phyloP scores from a whole-genome alignment of 2,329 filamentous ascomycete species.

The Colletotrichum lini region DNA sequence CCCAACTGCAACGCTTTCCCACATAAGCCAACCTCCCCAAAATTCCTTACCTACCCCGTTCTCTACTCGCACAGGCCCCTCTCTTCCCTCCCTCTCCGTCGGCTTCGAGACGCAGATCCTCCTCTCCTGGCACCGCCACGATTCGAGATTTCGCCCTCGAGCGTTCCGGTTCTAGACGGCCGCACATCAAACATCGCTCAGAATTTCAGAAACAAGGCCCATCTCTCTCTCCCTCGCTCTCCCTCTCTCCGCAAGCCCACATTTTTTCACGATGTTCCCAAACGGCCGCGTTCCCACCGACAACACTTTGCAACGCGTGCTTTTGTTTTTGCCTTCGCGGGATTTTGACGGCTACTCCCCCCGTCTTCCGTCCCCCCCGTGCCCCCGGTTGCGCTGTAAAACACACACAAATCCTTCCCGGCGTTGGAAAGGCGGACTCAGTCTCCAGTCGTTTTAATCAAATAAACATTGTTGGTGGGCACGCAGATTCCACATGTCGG shows the following conservation, averaged over 20 bases:
- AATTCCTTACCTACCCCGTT: slow-evolving; percentile 6
- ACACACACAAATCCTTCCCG: not conserved
- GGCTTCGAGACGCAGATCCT: slow-evolving; percentile 29
- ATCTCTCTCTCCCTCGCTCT: not conserved
- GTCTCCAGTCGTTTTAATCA: slow-evolving; percentile 15
- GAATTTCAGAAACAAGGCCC: slow-evolving; percentile 31
- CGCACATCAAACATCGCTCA: slow-evolving; percentile 36
- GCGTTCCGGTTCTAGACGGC: slow-evolving; percentile 30
- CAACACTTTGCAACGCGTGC: not conserved
- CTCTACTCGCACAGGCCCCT: slow-evolving; percentile 21
- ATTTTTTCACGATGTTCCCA: slow-evolving; percentile 9
- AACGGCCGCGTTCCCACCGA: not conserved
- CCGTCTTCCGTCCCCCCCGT: too few species aligned
- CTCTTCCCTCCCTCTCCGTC: slow-evolving; percentile 4
- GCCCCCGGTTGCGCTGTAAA: slow-evolving; percentile 9
- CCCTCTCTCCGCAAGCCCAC: slow-evolving; percentile 20
- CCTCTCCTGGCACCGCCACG: slow-evolving; percentile 36
- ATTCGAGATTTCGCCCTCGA: slow-evolving; percentile 28
- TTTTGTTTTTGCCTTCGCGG: not conserved
- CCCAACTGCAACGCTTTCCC: slow-evolving; percentile 16
- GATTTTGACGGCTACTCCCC: too few species aligned
- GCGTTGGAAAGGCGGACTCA: not conserved
- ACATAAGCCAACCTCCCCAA: not conserved
- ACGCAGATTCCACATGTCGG: slow-evolving; percentile 8
- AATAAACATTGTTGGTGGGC: slow-evolving; percentile 10